Conservation (phyloP, 2,329 filamentous ascomycete genomes). For the Fusarium metavorans region DNA sequence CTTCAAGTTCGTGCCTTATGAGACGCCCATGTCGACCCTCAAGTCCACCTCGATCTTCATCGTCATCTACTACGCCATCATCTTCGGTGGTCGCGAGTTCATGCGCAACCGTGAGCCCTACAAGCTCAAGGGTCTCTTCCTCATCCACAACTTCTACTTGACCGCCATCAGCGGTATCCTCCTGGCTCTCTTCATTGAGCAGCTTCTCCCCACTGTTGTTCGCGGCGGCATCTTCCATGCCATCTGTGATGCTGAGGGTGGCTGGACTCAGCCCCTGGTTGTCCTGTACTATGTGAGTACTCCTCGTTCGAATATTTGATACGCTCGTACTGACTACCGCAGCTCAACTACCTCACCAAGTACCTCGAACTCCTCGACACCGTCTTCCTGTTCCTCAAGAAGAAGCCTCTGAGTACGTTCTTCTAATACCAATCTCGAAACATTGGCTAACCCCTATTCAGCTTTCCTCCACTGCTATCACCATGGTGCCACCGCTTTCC, state of each 20-base stretch:
- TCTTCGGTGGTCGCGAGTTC: constrained; percentile 90
- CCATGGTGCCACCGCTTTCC: constrained; percentile 94
- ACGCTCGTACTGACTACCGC: constrained; percentile 31
- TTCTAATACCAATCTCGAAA: neutral
- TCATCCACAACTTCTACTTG: constrained; percentile 96
- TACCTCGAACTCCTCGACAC: constrained; percentile 97
- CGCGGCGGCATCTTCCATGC: constrained; percentile 87
- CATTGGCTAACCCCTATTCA: constrained; percentile 51
- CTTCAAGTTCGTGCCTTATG: constrained; percentile 84
- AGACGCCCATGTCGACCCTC: constrained; percentile 91
- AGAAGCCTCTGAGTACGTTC: constrained; percentile 85
- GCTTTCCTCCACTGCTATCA: constrained; percentile 99
- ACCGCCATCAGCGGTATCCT: constrained; percentile 86
- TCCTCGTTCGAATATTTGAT: neutral
- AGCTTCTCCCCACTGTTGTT: constrained; percentile 85
- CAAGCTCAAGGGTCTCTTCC: constrained; percentile 90
- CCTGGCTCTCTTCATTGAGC: constrained; percentile 88
- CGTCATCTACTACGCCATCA: constrained; percentile 89
- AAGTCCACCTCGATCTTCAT: constrained; percentile 85
- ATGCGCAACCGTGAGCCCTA: constrained; percentile 90
- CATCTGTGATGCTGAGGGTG: constrained; percentile 84
- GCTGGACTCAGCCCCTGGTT: constrained; percentile 94
- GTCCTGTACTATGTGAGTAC: constrained; percentile 92
- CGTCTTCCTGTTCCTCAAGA: constrained; percentile 97
- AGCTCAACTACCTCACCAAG: constrained; percentile 99